Percentiles rank a stretch among this genome's conserved stretches.
Evolutionary conservation across 345 rosid genomes (phyloP).

Genomic region (Salix caprea): DNA sequence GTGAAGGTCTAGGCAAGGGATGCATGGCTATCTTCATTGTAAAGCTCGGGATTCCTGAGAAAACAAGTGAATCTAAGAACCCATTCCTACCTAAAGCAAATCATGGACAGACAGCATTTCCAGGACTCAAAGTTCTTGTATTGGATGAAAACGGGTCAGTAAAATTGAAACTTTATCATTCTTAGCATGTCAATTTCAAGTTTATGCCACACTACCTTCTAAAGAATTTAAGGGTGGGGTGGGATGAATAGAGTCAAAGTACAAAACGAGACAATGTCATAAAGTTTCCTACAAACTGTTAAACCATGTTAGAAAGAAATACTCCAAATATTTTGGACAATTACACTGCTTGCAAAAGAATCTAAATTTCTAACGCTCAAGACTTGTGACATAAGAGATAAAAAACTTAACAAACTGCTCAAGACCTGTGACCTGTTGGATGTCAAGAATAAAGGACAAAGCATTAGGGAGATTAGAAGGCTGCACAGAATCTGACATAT

Average conservation of each 20-base stretch:
- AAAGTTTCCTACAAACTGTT: too few species aligned
- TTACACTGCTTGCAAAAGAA: too few species aligned
- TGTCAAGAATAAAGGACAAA: too few species aligned
- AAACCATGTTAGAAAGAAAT: too few species aligned
- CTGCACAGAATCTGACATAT: too few species aligned
- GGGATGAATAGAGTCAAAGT: neutral
- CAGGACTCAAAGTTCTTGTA: slow-evolving; percentile 89
- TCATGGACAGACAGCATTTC: slow-evolving; percentile 52
- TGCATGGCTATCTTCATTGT: slow-evolving; percentile 76
- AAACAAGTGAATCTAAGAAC: slow-evolving; percentile 49
- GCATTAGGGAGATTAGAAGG: too few species aligned
- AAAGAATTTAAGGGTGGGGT: neutral
- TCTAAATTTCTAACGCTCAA: too few species aligned
- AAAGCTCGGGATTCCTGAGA: slow-evolving; percentile 63
- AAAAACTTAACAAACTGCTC: too few species aligned
- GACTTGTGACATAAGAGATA: too few species aligned
- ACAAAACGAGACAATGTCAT: neutral
- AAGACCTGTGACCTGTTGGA: too few species aligned
- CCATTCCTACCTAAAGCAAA: slow-evolving; percentile 35
- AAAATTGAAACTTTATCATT: slow-evolving; percentile 8
- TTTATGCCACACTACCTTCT: neutral
- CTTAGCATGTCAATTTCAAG: neutral
- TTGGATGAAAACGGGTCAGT: slow-evolving; percentile 91
- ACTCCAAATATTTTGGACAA: too few species aligned
- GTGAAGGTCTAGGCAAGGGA: slow-evolving; percentile 94